Conservation (phyloP, 2,329 filamentous ascomycete genomes). For the Emergomyces pasteurianus region DNA sequence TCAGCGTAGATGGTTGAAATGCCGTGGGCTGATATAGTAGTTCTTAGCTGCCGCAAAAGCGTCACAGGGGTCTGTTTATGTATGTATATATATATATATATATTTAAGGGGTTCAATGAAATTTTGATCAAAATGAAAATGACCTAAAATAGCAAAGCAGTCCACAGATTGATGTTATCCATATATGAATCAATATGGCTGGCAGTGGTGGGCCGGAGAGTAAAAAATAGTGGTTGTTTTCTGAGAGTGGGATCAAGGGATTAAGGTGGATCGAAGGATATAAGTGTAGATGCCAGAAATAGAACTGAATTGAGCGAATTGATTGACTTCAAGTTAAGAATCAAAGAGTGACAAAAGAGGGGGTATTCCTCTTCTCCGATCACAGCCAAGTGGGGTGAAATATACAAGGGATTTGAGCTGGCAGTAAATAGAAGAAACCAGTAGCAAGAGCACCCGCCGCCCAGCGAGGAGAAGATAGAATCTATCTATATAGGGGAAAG, state of each 20-base stretch:
- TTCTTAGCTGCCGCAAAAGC: background rate
- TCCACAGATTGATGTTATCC: background rate
- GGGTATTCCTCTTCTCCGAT: background rate
- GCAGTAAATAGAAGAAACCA: too few relatives aligned
- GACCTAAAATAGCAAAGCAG: too few relatives aligned
- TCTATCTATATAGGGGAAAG: too few relatives aligned
- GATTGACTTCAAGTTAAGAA: too few relatives aligned
- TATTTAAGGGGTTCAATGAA: background rate
- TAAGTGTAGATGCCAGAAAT: background rate
- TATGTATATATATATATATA: too few relatives aligned
- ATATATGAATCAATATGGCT: background rate
- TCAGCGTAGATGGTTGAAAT: too few relatives aligned
- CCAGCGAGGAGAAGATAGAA: background rate
- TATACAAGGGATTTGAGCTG: too few relatives aligned
- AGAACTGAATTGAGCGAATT: background rate
- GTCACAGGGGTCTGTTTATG: background rate
- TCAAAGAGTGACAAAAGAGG: too few relatives aligned
- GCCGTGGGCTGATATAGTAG: background rate
- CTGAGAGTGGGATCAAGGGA: conserved; percentile 4
- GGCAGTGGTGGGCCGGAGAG: background rate
- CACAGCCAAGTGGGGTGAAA: background rate
- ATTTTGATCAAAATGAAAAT: too few relatives aligned
- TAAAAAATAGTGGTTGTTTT: background rate
- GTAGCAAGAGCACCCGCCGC: background rate
- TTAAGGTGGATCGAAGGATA: conserved; percentile 8